Evolutionary conservation across 75 land plant species (phyloP).

Genomic region (Adiantum capillusveneris): DNA sequence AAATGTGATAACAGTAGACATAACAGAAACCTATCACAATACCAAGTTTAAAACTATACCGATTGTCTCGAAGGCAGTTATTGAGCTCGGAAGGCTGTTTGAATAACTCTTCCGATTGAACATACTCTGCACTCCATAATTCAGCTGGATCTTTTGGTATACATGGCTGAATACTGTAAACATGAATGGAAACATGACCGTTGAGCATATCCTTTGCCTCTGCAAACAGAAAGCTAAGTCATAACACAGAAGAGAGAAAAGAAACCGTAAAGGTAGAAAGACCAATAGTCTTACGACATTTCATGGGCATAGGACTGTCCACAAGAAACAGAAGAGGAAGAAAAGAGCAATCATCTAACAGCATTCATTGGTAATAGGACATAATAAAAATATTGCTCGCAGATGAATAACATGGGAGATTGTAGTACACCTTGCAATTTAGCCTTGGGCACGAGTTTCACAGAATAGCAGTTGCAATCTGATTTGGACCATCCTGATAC

Average conservation of each 20-base stretch:
- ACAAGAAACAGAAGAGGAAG: too few species aligned
- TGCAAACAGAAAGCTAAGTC: slow-evolving; percentile 26
- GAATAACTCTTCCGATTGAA: slow-evolving; percentile 76
- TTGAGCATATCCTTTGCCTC: slow-evolving; percentile 52
- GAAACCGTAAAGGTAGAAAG: too few species aligned
- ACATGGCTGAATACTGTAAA: slow-evolving; percentile 82
- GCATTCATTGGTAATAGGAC: background rate
- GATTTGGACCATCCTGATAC: slow-evolving; percentile 75
- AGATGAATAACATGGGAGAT: background rate
- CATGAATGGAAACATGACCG: slow-evolving; percentile 53
- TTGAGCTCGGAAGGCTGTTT: slow-evolving; percentile 53
- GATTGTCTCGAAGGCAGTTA: slow-evolving; percentile 87
- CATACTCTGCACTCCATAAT: slow-evolving; percentile 72
- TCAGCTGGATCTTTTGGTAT: slow-evolving; percentile 82
- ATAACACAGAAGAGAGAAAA: too few species aligned
- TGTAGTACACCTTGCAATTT: slow-evolving; percentile 59
- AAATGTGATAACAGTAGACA: background rate
- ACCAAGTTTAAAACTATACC: slow-evolving; percentile 24
- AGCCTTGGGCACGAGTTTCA: slow-evolving; percentile 46
- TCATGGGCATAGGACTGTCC: too few species aligned
- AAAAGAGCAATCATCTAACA: too few species aligned
- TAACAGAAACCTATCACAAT: too few species aligned
- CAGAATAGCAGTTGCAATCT: slow-evolving; percentile 44
- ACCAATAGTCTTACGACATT: too few species aligned
- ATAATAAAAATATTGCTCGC: background rate